Percentiles rank a stretch among this genome's conserved stretches.
These are phyloP conservation scores for Dothidotthia symphoricarpi DNA, from an alignment of 2,329 filamentous ascomycete species.

Conservation along the genomic window DNA sequence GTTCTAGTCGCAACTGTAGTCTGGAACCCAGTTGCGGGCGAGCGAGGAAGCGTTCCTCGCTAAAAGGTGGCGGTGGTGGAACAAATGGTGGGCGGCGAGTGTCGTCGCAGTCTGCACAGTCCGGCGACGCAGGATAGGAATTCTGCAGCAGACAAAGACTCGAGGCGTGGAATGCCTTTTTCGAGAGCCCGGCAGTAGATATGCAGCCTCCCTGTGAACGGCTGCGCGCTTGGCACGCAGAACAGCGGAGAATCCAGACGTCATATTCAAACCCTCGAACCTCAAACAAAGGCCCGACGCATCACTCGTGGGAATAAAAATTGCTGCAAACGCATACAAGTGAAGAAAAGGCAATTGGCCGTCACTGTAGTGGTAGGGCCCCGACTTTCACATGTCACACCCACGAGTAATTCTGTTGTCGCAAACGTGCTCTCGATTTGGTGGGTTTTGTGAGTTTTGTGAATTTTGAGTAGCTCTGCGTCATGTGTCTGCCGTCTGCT, in stretches of 20 bases:
- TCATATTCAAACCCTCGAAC: constrained; percentile 5
- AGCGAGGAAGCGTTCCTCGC: constrained; percentile 29
- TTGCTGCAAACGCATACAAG: not conserved
- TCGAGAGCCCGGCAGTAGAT: not conserved
- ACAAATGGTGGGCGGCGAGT: not conserved
- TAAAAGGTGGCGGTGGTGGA: constrained; percentile 35
- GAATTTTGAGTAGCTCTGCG: constrained; percentile 8
- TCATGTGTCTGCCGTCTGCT: constrained; percentile 10
- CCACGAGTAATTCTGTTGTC: too few species aligned
- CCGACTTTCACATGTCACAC: too few species aligned
- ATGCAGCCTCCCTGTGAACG: constrained; percentile 1
- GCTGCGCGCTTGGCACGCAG: not conserved
- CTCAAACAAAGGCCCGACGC: not conserved
- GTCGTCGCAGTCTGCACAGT: not conserved
- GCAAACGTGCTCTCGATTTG: too few species aligned
- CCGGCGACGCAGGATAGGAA: not conserved
- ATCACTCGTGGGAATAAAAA: constrained; percentile 1
- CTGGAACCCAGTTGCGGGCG: constrained; percentile 4
- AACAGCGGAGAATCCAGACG: constrained; percentile 8
- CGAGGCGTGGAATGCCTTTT: not conserved
- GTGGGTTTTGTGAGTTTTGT: not conserved
- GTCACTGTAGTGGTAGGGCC: too few species aligned
- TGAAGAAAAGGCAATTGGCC: not conserved
- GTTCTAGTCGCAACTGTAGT: not conserved
- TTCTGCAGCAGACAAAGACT: too few species aligned